Conservation (phyloP, 176 grass and related monocot genomes). For the Rhynchospora breviuscula region DNA sequence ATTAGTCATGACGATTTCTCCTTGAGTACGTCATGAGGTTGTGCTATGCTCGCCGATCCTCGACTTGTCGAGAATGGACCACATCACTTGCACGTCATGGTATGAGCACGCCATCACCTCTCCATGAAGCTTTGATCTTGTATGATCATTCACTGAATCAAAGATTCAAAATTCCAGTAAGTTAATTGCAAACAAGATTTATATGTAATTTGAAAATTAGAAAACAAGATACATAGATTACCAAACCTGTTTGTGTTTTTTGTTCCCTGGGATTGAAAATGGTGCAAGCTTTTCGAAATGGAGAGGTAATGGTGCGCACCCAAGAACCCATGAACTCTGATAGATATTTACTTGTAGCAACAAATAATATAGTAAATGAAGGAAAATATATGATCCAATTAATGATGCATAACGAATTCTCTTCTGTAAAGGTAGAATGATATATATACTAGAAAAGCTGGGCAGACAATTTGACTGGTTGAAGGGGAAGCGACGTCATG, state of each 20-base stretch:
- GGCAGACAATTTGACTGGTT: neutral
- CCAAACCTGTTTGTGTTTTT: constrained; percentile 28
- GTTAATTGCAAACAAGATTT: neutral
- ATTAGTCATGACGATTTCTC: neutral
- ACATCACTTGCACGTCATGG: constrained; percentile 73
- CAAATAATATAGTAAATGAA: neutral
- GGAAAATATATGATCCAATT: neutral
- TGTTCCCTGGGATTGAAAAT: constrained; percentile 44
- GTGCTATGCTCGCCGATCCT: constrained; percentile 24
- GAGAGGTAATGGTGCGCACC: constrained; percentile 58
- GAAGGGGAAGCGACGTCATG: neutral
- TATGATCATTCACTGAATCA: constrained; percentile 23
- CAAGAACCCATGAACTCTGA: constrained; percentile 47
- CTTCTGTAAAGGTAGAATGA: neutral
- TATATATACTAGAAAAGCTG: constrained; percentile 13
- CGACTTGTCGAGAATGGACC: constrained; percentile 77
- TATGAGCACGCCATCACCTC: constrained; percentile 78
- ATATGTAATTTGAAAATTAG: neutral
- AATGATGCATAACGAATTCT: constrained; percentile 6
- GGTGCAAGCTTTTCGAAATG: constrained; percentile 62
- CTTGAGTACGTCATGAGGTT: constrained; percentile 31
- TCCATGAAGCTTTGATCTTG: constrained; percentile 49
- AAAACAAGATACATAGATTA: neutral
- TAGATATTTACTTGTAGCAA: neutral
- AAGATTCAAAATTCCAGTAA: neutral